Percentiles rank a stretch among this genome's conserved stretches.
phyloP scores from a whole-genome alignment of 495 filamentous ascomycete genomes.

The Penicillium pancosmium region DNA sequence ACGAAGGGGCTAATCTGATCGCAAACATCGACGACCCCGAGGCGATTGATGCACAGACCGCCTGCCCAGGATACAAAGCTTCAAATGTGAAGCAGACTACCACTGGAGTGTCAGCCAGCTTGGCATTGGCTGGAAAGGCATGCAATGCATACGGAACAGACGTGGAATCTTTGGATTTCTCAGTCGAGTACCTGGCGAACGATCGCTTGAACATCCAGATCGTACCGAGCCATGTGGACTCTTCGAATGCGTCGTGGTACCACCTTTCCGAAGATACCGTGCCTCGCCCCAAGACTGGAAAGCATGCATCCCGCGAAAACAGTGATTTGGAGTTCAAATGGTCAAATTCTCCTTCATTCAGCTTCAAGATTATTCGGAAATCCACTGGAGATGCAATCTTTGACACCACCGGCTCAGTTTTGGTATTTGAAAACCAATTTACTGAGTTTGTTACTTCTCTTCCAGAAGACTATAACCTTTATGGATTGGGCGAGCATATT shows the following conservation, averaged over 20 bases:
- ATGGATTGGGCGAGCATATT: constrained; percentile 64
- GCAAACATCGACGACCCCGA: constrained; percentile 73
- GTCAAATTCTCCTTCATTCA: constrained; percentile 63
- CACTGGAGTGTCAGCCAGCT: constrained; percentile 54
- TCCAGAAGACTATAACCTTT: constrained; percentile 64
- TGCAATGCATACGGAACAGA: constrained; percentile 68
- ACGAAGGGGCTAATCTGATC: constrained; percentile 59
- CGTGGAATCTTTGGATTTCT: constrained; percentile 56
- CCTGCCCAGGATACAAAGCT: constrained; percentile 66
- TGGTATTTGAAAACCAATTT: constrained; percentile 68
- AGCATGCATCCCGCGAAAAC: constrained; percentile 32
- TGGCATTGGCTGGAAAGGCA: constrained; percentile 56
- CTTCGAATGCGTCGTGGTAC: constrained; percentile 69
- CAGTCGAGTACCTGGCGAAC: constrained; percentile 58
- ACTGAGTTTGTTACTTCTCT: constrained; percentile 61
- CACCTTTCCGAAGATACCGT: constrained; percentile 66
- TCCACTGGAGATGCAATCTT: constrained; percentile 61
- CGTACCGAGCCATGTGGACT: constrained; percentile 61
- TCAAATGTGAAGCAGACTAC: constrained; percentile 48
- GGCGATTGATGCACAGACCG: constrained; percentile 69
- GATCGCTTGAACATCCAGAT: constrained; percentile 58
- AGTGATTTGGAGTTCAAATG: constrained; percentile 59
- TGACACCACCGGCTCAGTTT: constrained; percentile 53
- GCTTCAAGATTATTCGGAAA: constrained; percentile 58
- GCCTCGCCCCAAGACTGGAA: constrained; percentile 55